Base-by-base conservation (phyloP, 192 early-diverging fungal genomes). In the Allomyces macrogynus region DNA sequence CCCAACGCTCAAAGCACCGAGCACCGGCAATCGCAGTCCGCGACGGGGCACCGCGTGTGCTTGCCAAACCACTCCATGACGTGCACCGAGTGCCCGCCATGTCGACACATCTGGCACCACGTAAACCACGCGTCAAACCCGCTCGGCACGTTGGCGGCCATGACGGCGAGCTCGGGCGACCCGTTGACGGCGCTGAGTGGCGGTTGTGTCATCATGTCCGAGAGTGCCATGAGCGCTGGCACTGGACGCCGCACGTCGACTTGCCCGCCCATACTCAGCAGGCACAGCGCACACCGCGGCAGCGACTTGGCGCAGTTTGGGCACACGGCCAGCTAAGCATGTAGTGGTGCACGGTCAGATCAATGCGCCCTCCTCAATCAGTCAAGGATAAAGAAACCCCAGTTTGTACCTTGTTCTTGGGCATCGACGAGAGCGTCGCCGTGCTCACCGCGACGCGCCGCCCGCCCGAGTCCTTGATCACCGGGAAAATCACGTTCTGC, bases 51-150 rank as follows among this genome's bases (percentile, higher is more conserved):
- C 32, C 75, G 77, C 23, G 70, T 67, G 70, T 98, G 90, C 0
- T 78, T 84, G 63, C 81, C 73, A 71, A 99, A 99, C 95, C 95
- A 99, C 54, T 87, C 79, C 42, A 81, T 71, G 75, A 99, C 81
- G 68, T 99, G 95, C 26, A 79, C 75, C 3, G 87, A 86, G 71
- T 99, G 95, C 3, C 95, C 95, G 43, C 95, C 95, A 73, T 99
- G 95, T 18, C 88, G 80, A 73, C 95, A 99, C 11, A 87, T 89
- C 73, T 95, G 92, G 74, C 95, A 99, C 95, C 95, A 99, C 16
- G 91, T 95, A 70, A 96, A 99, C 93, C 93, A 99, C 54, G 83
- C 73, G 66, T 91, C 83, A 70, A 90, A 86, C 54, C 86, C 84
- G 62, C 67, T 8, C 72, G 65, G 18, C 73, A 73, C 7, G 74